Conservation (phyloP, 2,329 filamentous ascomycete genomes). For the Rhexocercosporidium sp. region DNA sequence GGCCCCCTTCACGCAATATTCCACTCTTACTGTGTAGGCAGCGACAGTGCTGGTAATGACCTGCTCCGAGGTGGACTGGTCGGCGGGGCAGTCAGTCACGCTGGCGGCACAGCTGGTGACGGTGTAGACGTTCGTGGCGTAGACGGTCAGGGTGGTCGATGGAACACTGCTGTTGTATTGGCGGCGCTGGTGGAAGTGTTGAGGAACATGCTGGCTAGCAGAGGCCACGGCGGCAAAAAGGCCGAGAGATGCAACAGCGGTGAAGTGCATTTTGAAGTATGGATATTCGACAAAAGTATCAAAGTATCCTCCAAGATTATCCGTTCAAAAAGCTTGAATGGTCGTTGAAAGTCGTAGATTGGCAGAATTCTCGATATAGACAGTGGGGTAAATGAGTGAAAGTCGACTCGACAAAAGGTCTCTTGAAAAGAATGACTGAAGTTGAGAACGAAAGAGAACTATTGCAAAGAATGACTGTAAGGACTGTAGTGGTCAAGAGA, state of each 20-base stretch:
- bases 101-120: constrained; percentile 47
- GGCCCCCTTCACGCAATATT: background rate
- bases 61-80: constrained; percentile 27
- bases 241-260: constrained; percentile 36
- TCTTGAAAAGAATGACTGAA: constrained; percentile 43
- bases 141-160: constrained; percentile 49
- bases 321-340: constrained; percentile 38
- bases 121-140: constrained; percentile 44
- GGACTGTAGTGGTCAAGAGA: constrained; percentile 40
- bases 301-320: constrained; percentile 18
- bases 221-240: constrained; percentile 43
- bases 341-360: constrained; percentile 19
- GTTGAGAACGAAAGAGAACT: constrained; percentile 37
- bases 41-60: constrained; percentile 49
- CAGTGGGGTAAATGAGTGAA: constrained; percentile 38
- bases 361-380: constrained; percentile 26
- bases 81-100: constrained; percentile 49
- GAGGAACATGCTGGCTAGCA: constrained; percentile 35
- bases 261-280: constrained; percentile 40
- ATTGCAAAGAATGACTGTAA: constrained; percentile 39
- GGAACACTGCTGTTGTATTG: constrained; percentile 30
- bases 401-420: constrained; percentile 41
- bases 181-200: constrained; percentile 39
- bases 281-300: constrained; percentile 19
- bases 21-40: constrained; percentile 46